Evolutionary conservation across 2,329 filamentous ascomycete species (phyloP).

Genomic region (Xylariaceae sp.): DNA sequence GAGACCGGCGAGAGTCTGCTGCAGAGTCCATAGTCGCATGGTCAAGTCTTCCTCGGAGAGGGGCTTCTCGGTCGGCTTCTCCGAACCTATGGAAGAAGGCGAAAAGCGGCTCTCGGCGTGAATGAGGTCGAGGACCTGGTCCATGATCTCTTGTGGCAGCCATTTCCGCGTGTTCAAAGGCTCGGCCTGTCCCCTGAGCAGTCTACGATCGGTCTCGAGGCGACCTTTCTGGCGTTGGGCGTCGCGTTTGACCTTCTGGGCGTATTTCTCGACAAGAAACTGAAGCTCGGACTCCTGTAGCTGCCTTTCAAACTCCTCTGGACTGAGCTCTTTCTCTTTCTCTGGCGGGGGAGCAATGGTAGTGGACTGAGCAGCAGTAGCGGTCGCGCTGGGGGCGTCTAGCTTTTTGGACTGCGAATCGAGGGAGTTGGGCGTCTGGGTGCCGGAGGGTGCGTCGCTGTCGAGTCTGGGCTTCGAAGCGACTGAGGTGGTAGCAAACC

Average conservation of each 20-base stretch:
- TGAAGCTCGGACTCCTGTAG: conserved; percentile 90
- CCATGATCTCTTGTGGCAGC: conserved; percentile 75
- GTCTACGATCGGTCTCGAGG: conserved; percentile 78
- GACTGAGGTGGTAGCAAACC: conserved; percentile 89
- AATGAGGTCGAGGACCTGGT: conserved; percentile 71
- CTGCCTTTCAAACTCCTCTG: conserved; percentile 86
- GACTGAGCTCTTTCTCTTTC: conserved; percentile 54
- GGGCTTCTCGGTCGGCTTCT: conserved; percentile 48
- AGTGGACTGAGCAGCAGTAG: conserved; percentile 12
- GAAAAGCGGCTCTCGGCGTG: conserved; percentile 60
- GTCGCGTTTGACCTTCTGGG: conserved; percentile 74
- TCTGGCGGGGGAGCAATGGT: neutral
- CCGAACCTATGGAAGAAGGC: conserved; percentile 45
- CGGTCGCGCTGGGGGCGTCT: neutral
- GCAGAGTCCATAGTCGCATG: conserved; percentile 78
- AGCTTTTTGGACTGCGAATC: conserved; percentile 1
- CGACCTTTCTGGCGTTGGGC: conserved; percentile 70
- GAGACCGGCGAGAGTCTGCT: conserved; percentile 64
- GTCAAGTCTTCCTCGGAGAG: conserved; percentile 73
- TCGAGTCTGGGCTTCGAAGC: conserved; percentile 77
- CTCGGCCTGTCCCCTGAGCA: conserved; percentile 76
- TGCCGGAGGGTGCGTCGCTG: conserved; percentile 13
- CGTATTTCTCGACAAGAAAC: conserved; percentile 78
- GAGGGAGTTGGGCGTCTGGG: conserved; percentile 3
- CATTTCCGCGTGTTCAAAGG: conserved; percentile 69